Percentiles rank a stretch among this genome's conserved stretches.
Evolutionary conservation across 2,329 filamentous ascomycete genomes (phyloP).

Genomic region (Chaetomiaceae sp.): DNA sequence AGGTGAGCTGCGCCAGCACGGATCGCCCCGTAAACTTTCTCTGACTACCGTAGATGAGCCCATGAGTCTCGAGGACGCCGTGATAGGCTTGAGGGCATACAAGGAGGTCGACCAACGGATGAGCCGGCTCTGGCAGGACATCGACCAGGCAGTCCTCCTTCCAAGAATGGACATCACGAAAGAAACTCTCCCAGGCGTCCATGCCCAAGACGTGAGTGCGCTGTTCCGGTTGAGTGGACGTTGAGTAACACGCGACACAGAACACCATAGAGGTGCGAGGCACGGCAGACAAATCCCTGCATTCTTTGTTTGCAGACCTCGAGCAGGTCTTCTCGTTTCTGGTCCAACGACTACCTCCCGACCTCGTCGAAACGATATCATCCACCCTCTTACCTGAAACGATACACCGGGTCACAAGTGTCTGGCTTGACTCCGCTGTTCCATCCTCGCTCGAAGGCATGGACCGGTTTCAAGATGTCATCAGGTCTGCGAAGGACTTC

Average conservation of each 20-base stretch:
- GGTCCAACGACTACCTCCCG: conserved; percentile 45
- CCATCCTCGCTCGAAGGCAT: conserved; percentile 70
- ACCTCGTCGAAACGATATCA: conserved; percentile 58
- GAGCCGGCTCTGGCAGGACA: conserved; percentile 55
- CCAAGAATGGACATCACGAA: conserved; percentile 50
- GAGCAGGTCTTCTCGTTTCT: conserved; percentile 49
- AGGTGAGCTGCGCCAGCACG: conserved; percentile 37
- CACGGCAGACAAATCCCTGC: conserved; percentile 41
- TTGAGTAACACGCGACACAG: conserved; percentile 26
- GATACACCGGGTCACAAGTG: conserved; percentile 60
- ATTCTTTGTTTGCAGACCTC: conserved; percentile 51
- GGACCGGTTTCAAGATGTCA: conserved; percentile 62
- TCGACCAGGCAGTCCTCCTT: conserved; percentile 56
- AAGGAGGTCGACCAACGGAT: conserved; percentile 58
- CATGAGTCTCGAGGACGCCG: conserved; percentile 50
- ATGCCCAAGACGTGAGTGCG: conserved; percentile 37
- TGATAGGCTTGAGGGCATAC: conserved; percentile 53
- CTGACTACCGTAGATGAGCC: conserved; percentile 39
- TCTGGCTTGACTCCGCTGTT: conserved; percentile 72
- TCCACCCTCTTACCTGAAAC: conserved; percentile 65
- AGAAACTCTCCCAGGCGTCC: conserved; percentile 36
- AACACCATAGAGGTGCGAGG: conserved; percentile 42
- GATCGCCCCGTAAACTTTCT: conserved; percentile 18
- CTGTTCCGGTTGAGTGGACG: neutral
- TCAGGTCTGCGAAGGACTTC: conserved; percentile 62